phyloP scores from a whole-genome alignment of 768 basidiomycete genomes.

The Botryobasidium botryosum region DNA sequence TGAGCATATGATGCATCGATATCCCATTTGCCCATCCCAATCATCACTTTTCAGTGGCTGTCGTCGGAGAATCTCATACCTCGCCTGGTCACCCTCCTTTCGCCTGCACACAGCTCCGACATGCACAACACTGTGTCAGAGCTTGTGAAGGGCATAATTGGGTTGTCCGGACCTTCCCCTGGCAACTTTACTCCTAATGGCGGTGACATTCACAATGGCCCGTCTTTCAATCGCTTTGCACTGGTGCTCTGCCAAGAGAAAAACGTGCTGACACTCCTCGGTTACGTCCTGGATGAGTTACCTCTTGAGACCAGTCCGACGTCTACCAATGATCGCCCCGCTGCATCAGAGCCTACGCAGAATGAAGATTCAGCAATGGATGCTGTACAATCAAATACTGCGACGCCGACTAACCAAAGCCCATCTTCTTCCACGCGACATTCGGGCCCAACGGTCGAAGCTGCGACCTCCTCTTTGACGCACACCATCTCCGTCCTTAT shows the following conservation, averaged over 20 bases:
- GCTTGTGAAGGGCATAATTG: slow-evolving; percentile 85
- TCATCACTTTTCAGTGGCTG: slow-evolving; percentile 52
- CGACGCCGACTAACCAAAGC: slow-evolving; percentile 1
- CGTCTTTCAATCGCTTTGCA: slow-evolving; percentile 73
- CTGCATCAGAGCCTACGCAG: not conserved
- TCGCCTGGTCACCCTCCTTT: slow-evolving; percentile 64
- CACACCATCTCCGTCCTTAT: slow-evolving; percentile 79
- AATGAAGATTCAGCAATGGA: slow-evolving; percentile 4
- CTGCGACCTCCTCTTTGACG: slow-evolving; percentile 52
- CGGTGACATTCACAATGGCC: slow-evolving; percentile 25
- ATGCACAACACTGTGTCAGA: slow-evolving; percentile 80
- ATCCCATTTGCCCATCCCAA: not conserved
- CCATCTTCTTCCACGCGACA: not conserved
- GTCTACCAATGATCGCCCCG: slow-evolving; percentile 1
- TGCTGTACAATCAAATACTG: not conserved
- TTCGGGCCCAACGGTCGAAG: not conserved
- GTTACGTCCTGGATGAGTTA: slow-evolving; percentile 63
- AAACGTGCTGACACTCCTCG: slow-evolving; percentile 51
- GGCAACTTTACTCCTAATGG: slow-evolving; percentile 43
- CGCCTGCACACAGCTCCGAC: slow-evolving; percentile 54
- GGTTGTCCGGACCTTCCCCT: slow-evolving; percentile 80
- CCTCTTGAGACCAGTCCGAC: slow-evolving; percentile 3
- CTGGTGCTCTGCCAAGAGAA: too few relatives aligned
- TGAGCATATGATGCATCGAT: slow-evolving; percentile 17
- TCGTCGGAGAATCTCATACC: slow-evolving; percentile 70